Percentiles rank a stretch among this genome's conserved stretches.
phyloP scores from a whole-genome alignment of 495 filamentous ascomycete genomes.

The Tricharina praecox region DNA sequence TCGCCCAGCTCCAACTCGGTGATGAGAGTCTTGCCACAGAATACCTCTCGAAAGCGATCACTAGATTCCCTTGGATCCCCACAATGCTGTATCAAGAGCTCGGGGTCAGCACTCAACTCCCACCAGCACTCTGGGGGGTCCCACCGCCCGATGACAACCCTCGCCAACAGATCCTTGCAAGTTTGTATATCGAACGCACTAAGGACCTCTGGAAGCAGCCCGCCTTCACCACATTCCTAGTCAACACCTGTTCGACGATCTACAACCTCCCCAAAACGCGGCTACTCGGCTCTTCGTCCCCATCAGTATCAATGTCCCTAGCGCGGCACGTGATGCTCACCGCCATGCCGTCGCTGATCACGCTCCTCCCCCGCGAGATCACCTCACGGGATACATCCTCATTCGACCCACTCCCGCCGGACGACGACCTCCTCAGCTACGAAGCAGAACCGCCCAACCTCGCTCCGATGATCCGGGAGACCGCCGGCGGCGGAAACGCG shows the following conservation, averaged over 20 bases:
- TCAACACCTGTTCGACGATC: conserved; percentile 49
- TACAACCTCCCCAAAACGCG: conserved; percentile 20
- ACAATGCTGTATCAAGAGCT: conserved; percentile 59
- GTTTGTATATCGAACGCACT: conserved; percentile 60
- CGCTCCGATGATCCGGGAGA: not conserved
- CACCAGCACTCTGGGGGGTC: conserved; percentile 65
- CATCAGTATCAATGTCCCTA: conserved; percentile 43
- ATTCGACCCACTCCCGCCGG: conserved; percentile 55
- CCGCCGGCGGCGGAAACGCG: not conserved
- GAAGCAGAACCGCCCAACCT: conserved; percentile 6
- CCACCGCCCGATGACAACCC: conserved; percentile 48
- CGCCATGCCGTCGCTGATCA: conserved; percentile 39
- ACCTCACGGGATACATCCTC: conserved; percentile 38
- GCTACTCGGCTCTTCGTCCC: conserved; percentile 15
- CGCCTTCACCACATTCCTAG: conserved; percentile 49
- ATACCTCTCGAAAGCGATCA: conserved; percentile 47
- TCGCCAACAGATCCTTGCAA: conserved; percentile 38
- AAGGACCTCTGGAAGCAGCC: conserved; percentile 87
- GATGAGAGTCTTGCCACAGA: conserved; percentile 46
- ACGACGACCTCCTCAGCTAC: conserved; percentile 29
- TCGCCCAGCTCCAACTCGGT: conserved; percentile 55
- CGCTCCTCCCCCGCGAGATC: conserved; percentile 37
- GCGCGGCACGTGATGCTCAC: conserved; percentile 67
- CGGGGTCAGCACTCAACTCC: conserved; percentile 45
- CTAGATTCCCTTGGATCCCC: conserved; percentile 65